phyloP scores from a whole-genome alignment of 805 yeast species.

The Wickerhamomyces alni region DNA sequence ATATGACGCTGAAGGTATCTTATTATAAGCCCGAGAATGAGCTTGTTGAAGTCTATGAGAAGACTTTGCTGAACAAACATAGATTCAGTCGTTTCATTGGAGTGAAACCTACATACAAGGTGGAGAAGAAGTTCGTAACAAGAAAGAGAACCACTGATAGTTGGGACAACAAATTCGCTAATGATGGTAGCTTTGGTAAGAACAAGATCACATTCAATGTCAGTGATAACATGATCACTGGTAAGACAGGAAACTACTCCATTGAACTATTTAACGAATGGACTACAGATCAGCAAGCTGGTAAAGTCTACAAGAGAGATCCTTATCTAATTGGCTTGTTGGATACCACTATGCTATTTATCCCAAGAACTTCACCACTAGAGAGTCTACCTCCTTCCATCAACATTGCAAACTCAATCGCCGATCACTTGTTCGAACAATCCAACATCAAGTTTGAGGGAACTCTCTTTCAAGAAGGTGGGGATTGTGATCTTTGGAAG shows the following conservation, averaged over 20 bases:
- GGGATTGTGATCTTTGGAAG: conserved; percentile 71
- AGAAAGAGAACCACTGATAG: conserved; percentile 44
- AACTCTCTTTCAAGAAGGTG: conserved; percentile 81
- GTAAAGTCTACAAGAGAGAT: conserved; percentile 26
- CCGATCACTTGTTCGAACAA: conserved; percentile 31
- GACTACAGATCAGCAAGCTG: conserved; percentile 40
- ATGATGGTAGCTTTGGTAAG: conserved; percentile 86
- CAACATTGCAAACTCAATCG: conserved; percentile 40
- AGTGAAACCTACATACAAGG: conserved; percentile 28
- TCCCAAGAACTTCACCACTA: conserved; percentile 53
- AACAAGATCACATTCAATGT: conserved; percentile 60
- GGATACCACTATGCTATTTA: conserved; percentile 59
- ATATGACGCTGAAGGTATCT: conserved; percentile 65
- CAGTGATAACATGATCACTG: conserved; percentile 49
- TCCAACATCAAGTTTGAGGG: conserved; percentile 48
- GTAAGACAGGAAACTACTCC: conserved; percentile 43
- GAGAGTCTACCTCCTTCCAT: conserved; percentile 72
- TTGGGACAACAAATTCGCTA: conserved; percentile 63
- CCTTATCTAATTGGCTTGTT: conserved; percentile 65
- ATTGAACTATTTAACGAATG: conserved; percentile 78
- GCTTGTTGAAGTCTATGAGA: conserved; percentile 56
- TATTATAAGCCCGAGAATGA: conserved; percentile 42
- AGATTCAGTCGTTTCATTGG: conserved; percentile 43
- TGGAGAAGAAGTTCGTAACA: conserved; percentile 42
- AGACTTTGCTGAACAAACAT: conserved; percentile 40